These are phyloP conservation scores for Aaosphaeria arxii DNA, from an alignment of 2,329 filamentous ascomycete species.

Conservation along the genomic window DNA sequence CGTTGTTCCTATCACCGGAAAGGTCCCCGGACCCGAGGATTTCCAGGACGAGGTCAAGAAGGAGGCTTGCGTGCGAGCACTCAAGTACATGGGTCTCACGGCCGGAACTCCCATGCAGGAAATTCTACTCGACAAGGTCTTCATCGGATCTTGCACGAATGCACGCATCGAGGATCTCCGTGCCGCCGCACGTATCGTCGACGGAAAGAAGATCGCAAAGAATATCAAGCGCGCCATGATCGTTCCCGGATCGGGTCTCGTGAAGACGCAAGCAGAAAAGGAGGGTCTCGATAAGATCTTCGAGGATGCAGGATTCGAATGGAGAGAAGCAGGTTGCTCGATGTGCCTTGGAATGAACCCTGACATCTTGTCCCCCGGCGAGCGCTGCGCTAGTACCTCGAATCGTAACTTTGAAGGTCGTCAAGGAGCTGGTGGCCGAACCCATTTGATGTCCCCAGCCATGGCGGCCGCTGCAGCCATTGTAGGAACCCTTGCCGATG, in stretches of 20 bases:
- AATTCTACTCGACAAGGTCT: conserved; percentile 90
- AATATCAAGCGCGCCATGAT: conserved; percentile 96
- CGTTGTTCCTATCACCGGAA: conserved; percentile 87
- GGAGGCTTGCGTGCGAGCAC: conserved; percentile 71
- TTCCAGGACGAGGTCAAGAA: conserved; percentile 80
- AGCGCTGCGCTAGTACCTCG: conserved; percentile 91
- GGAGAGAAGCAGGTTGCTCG: conserved; percentile 96
- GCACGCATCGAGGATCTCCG: conserved; percentile 94
- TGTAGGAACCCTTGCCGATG: conserved; percentile 86
- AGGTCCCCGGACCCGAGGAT: conserved; percentile 86
- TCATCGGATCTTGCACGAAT: conserved; percentile 98
- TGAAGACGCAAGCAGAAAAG: conserved; percentile 86
- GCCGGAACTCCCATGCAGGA: conserved; percentile 88
- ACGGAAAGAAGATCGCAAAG: conserved; percentile 79
- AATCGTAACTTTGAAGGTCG: conserved; percentile 98
- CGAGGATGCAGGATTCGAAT: conserved; percentile 87
- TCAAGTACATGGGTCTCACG: conserved; percentile 94
- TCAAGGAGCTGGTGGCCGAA: conserved; percentile 86
- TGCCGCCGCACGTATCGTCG: conserved; percentile 79
- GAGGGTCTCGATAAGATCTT: conserved; percentile 96
- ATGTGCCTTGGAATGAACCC: conserved; percentile 99
- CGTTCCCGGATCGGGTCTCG: conserved; percentile 89
- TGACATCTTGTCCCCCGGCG: conserved; percentile 86
- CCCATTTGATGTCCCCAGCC: conserved; percentile 93
- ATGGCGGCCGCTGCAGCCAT: conserved; percentile 94